Conservation (phyloP, 305 asterid species). For the Coffea humblotiana region DNA sequence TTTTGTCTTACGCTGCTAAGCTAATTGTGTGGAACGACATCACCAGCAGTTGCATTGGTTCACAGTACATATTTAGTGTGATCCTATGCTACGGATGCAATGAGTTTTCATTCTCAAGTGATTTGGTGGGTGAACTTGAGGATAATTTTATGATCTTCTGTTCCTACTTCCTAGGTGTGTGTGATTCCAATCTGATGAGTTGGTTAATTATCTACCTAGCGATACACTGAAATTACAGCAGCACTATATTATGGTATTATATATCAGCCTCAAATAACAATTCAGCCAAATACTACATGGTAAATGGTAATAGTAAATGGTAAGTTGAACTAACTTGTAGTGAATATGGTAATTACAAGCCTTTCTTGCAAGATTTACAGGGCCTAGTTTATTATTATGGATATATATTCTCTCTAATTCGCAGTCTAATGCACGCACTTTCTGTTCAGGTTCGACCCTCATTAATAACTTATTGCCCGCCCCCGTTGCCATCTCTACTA, state of each 20-base stretch:
- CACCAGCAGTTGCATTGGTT: background rate
- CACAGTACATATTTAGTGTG: constrained; percentile 4
- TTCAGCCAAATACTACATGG: background rate
- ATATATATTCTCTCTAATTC: no score
- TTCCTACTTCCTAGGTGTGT: background rate
- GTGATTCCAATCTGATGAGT: background rate
- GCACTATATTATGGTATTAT: background rate
- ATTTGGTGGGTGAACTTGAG: constrained; percentile 13
- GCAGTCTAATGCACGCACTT: no score
- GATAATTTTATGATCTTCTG: background rate
- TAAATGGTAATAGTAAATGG: no score
- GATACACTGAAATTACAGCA: background rate
- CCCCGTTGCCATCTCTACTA: no score
- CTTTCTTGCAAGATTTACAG: no score
- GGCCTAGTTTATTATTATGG: no score
- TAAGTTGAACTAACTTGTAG: background rate
- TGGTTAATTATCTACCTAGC: background rate
- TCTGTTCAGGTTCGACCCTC: no score
- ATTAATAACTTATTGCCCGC: no score
- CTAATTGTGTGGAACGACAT: background rate
- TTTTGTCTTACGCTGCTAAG: background rate
- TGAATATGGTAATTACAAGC: no score
- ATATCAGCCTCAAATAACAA: background rate
- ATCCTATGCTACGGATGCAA: background rate
- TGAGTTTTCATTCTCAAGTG: background rate